These are phyloP conservation scores for Solanum aculeatissimum DNA, from an alignment of 305 asterid species.

Conservation along the genomic window DNA sequence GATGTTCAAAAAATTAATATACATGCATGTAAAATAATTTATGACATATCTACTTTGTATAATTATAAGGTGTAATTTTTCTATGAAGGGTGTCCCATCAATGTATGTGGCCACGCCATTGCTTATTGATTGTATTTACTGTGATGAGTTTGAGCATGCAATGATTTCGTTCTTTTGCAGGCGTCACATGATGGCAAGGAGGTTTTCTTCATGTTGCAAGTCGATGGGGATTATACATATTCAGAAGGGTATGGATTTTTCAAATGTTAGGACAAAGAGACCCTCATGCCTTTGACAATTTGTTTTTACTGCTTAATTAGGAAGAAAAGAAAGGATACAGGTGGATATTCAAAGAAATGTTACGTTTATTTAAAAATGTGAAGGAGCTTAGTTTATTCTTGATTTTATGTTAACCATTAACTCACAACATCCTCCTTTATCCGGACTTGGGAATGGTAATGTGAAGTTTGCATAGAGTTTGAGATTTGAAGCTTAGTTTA, in stretches of 20 bases:
- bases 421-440: background rate
- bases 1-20: background rate
- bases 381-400: background rate
- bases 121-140: background rate
- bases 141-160: background rate
- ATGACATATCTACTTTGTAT: background rate
- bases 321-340: background rate
- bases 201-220: conserved; percentile 46
- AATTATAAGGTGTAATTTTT: background rate
- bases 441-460: background rate
- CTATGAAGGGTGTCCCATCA: no score
- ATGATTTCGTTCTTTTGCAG: conserved; percentile 14
- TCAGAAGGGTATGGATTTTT: conserved; percentile 31
- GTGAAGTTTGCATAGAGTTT: background rate
- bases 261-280: background rate
- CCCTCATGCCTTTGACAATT: background rate
- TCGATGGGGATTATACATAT: conserved; percentile 45
- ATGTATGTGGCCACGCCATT: background rate
- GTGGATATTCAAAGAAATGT: background rate
- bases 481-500: background rate
- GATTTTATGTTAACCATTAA: background rate
- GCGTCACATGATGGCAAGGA: conserved; percentile 52
- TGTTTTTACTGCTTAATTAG: background rate
- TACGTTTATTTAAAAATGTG: background rate
- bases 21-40: background rate